These are phyloP conservation scores for Cyclanthera cordifolia DNA, from an alignment of 306 rosid genomes.

Conservation along the genomic window DNA sequence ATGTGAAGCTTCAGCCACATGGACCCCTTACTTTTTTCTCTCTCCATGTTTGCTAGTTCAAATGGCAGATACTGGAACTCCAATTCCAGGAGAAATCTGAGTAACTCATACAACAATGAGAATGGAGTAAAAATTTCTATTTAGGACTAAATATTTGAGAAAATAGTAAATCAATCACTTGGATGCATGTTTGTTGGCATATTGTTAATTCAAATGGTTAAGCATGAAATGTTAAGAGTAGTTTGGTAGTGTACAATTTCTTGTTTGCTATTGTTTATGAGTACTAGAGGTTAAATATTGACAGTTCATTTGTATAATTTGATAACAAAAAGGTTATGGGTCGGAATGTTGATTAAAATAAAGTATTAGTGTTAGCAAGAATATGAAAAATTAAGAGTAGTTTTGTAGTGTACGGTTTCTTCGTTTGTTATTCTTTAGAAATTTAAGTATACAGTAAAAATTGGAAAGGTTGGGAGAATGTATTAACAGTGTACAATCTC, in stretches of 20 bases:
- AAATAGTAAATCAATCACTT: not conserved
- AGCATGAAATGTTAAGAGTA: not conserved
- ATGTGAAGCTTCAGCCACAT: conserved; percentile 4
- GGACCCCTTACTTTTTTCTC: not conserved
- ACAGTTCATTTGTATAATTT: too few relatives aligned
- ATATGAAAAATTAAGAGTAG: not conserved
- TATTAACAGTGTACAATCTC: too few relatives aligned
- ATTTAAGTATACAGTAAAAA: not conserved
- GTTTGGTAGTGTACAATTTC: not conserved
- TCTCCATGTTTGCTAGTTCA: not conserved
- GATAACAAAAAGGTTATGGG: too few relatives aligned
- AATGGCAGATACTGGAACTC: not conserved
- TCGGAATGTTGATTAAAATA: too few relatives aligned
- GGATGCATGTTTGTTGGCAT: not conserved
- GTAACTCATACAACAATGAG: not conserved
- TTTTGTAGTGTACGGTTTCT: not conserved
- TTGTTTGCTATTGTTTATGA: not conserved
- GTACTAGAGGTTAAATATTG: too few relatives aligned
- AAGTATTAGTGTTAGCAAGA: too few relatives aligned
- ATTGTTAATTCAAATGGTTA: not conserved
- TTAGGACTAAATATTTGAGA: not conserved
- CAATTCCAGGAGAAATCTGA: not conserved
- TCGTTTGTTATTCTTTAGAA: not conserved
- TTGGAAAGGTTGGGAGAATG: too few relatives aligned
- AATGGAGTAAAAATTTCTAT: not conserved